Percentiles rank a stretch among this genome's conserved stretches.
These are phyloP conservation scores for Backusella morwellensis DNA, from an alignment of 192 early-diverging fungal genomes.

Conservation along the genomic window DNA sequence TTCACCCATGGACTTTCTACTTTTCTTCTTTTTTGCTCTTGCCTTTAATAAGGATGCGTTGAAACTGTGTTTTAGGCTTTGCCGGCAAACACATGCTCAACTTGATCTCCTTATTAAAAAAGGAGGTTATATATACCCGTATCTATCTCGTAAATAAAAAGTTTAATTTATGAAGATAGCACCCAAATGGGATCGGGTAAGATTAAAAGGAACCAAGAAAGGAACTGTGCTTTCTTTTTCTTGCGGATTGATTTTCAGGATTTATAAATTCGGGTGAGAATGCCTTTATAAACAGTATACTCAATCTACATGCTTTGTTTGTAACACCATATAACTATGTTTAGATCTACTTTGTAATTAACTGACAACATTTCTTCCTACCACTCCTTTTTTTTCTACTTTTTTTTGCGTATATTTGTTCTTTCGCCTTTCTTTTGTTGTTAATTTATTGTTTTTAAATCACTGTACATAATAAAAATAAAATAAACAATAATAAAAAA, in stretches of 20 bases:
- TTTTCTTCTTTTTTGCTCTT: neutral
- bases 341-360: neutral
- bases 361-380: neutral
- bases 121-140: neutral
- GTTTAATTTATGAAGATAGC: neutral
- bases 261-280: neutral
- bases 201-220: constrained; percentile 7
- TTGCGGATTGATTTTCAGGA: neutral
- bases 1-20: neutral
- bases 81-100: neutral
- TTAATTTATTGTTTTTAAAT: neutral
- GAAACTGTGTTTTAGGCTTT: neutral
- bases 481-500: neutral
- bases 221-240: neutral
- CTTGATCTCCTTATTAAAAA: neutral
- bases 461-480: neutral
- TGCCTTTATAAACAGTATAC: constrained; percentile 1
- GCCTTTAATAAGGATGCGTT: neutral
- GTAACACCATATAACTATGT: neutral
- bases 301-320: constrained; percentile 2
- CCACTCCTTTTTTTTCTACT: neutral
- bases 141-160: neutral
- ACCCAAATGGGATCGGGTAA: neutral
- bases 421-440: neutral
- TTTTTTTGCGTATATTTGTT: neutral